Evolutionary conservation across 768 basidiomycete genomes (phyloP).

Genomic region (Chalciporus sphaerocephalus): DNA sequence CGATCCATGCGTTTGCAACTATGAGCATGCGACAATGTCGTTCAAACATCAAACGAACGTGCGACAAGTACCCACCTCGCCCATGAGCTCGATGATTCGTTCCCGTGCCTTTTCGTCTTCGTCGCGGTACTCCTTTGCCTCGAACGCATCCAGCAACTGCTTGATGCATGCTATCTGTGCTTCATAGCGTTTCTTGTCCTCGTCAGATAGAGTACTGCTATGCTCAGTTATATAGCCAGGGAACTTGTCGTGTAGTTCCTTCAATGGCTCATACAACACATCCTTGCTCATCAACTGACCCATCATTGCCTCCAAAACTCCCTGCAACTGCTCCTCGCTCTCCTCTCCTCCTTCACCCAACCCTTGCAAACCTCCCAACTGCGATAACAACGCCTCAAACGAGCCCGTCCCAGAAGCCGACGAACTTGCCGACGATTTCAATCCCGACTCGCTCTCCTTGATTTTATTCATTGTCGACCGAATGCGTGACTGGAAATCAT

Average conservation of each 20-base stretch:
- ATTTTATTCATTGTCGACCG: conserved; percentile 71
- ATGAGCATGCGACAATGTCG: background rate
- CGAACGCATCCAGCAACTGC: conserved; percentile 62
- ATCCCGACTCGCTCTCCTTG: conserved; percentile 55
- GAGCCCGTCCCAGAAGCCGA: conserved; percentile 28
- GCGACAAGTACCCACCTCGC: conserved; percentile 46
- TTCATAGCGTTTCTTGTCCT: conserved; percentile 61
- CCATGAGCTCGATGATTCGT: conserved; percentile 65
- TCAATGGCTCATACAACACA: conserved; percentile 77
- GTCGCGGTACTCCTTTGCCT: conserved; percentile 56
- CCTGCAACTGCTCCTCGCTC: conserved; percentile 53
- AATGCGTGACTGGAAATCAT: conserved; percentile 66
- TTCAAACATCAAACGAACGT: background rate
- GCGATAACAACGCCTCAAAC: conserved; percentile 50
- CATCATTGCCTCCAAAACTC: conserved; percentile 66
- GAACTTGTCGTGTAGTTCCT: conserved; percentile 67
- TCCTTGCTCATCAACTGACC: conserved; percentile 31
- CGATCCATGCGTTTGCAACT: conserved; percentile 68
- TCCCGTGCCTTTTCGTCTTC: conserved; percentile 42
- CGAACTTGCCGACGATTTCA: conserved; percentile 21
- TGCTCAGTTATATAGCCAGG: conserved; percentile 67
- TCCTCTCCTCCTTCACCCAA: conserved; percentile 36
- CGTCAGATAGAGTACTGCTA: conserved; percentile 45
- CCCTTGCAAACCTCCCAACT: conserved; percentile 33
- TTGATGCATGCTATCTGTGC: conserved; percentile 55